These are phyloP conservation scores for Globisporangium takayamanum DNA, from an alignment of 352 stramenopile species.

Conservation along the genomic window DNA sequence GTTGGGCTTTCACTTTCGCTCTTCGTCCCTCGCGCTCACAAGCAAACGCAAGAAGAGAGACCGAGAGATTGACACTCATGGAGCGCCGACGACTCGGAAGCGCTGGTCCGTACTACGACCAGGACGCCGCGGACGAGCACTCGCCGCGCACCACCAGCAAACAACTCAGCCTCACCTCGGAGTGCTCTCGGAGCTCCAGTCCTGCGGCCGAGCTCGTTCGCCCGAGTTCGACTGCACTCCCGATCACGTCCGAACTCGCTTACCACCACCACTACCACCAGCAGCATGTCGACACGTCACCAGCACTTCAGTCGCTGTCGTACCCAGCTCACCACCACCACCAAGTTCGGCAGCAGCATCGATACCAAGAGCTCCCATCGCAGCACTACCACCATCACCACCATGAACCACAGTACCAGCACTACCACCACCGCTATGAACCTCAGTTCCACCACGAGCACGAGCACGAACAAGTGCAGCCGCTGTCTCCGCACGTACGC, in stretches of 20 bases:
- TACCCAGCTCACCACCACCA: no score
- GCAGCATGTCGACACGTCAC: no score
- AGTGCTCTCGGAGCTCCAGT: no score
- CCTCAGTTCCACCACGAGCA: background rate
- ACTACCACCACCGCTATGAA: slow-evolving; percentile 2
- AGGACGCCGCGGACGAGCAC: slow-evolving; percentile 1
- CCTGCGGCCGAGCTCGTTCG: no score
- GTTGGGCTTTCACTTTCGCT: slow-evolving; percentile 2
- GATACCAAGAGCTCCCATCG: background rate
- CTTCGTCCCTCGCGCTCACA: background rate
- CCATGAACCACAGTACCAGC: slow-evolving; percentile 3
- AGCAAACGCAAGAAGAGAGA: background rate
- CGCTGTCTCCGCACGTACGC: background rate
- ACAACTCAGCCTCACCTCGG: no score
- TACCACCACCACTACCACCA: no score
- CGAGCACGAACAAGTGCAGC: background rate
- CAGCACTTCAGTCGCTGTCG: no score
- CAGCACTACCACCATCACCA: background rate
- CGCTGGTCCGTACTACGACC: background rate
- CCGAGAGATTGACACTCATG: background rate
- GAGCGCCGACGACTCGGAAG: slow-evolving; percentile 1
- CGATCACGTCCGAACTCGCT: no score
- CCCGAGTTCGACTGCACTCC: no score
- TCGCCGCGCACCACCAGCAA: no score
- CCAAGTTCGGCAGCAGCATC: no score